Evolutionary conservation across 495 filamentous ascomycete genomes (phyloP).

Genomic region (Monascus purpureus): DNA sequence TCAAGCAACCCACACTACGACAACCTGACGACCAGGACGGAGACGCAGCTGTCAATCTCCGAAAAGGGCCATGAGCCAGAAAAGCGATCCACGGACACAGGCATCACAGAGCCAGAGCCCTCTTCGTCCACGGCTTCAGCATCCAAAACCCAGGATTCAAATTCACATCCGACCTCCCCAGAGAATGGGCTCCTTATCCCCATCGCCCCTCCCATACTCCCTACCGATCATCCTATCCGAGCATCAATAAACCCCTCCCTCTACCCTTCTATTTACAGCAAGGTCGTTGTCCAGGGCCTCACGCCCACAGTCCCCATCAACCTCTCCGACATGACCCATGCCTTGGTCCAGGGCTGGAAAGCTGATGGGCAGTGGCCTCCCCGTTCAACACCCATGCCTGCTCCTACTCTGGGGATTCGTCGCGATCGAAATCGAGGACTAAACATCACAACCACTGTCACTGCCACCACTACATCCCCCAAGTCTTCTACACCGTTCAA

Average conservation of each 20-base stretch:
- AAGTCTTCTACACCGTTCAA: not conserved
- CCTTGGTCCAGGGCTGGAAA: conserved; percentile 86
- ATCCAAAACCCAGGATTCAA: conserved; percentile 10
- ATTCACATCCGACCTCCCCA: not conserved
- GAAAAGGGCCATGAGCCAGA: conserved; percentile 11
- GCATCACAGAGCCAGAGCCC: conserved; percentile 19
- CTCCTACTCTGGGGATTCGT: not conserved
- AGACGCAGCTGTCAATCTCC: conserved; percentile 12
- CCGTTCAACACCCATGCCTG: conserved; percentile 29
- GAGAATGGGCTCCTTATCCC: conserved; percentile 35
- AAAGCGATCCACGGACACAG: conserved; percentile 18
- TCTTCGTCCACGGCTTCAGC: conserved; percentile 1
- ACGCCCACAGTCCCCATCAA: conserved; percentile 81
- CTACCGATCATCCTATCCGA: conserved; percentile 54
- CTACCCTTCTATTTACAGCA: conserved; percentile 77
- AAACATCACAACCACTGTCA: not conserved
- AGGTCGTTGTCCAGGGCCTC: conserved; percentile 62
- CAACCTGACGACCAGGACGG: conserved; percentile 15
- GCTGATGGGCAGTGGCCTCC: conserved; percentile 86
- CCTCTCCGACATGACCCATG: conserved; percentile 61
- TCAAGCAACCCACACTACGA: too few species aligned
- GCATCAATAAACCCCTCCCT: conserved; percentile 53
- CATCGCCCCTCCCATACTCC: conserved; percentile 50
- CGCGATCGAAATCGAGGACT: not conserved
- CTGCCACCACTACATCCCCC: not conserved